Conservation (phyloP, 805 yeast species). For the Ogataea haglerorum region DNA sequence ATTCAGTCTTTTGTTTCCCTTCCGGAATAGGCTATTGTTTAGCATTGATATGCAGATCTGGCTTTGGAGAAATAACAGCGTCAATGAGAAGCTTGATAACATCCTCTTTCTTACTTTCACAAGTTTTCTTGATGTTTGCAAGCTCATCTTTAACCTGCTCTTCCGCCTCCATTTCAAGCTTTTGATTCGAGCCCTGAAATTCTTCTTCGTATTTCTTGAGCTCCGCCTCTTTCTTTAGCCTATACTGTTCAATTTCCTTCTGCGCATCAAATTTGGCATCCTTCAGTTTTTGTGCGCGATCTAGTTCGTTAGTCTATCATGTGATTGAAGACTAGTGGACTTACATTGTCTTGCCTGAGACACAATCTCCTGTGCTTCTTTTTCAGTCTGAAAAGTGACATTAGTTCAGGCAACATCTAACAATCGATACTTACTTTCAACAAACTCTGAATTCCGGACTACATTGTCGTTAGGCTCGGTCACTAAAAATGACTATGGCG, state of each 20-base stretch:
- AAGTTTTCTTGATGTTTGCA: constrained; percentile 59
- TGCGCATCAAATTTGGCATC: constrained; percentile 94
- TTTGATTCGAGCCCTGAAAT: constrained; percentile 71
- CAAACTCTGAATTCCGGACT: constrained; percentile 66
- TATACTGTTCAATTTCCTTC: constrained; percentile 82
- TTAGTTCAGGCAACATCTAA: not conserved
- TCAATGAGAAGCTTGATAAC: constrained; percentile 77
- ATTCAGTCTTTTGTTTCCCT: not conserved
- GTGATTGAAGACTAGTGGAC: constrained; percentile 23
- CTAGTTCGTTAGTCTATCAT: constrained; percentile 28
- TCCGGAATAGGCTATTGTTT: constrained; percentile 2
- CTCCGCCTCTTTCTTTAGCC: constrained; percentile 77
- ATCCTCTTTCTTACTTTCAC: constrained; percentile 54
- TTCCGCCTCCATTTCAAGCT: constrained; percentile 78
- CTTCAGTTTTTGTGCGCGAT: constrained; percentile 83
- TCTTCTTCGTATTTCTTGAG: constrained; percentile 67
- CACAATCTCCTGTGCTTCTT: constrained; percentile 95
- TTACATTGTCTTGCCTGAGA: constrained; percentile 84
- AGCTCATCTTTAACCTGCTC: constrained; percentile 68
- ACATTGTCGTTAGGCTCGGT: constrained; percentile 1
- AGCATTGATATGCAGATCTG: constrained; percentile 73
- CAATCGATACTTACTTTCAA: constrained; percentile 42
- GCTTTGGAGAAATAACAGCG: constrained; percentile 75
- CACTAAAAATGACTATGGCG: too few species aligned
- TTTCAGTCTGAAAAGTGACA: constrained; percentile 62